Percentiles rank a stretch among this genome's conserved stretches.
Evolutionary conservation across 1,139 yeast genomes (phyloP).

Genomic region (Meyerozyma elateridarum): DNA sequence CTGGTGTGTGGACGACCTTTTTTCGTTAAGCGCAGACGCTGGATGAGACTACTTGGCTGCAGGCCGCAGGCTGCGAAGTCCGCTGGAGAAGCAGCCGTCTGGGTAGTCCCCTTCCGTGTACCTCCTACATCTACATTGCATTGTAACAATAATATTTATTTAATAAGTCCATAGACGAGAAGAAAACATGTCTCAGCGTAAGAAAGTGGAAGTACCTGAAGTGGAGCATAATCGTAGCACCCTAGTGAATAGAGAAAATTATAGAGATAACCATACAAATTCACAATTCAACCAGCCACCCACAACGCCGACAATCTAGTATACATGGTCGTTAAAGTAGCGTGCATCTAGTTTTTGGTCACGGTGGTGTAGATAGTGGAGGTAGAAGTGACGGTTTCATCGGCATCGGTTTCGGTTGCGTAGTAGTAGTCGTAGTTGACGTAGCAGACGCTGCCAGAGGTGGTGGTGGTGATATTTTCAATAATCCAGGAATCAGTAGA

Average conservation of each 20-base stretch:
- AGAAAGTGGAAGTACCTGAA: not conserved
- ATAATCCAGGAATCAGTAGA: constrained; percentile 38
- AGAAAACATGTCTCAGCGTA: constrained; percentile 2
- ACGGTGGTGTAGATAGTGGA: constrained; percentile 37
- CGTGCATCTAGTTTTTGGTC: constrained; percentile 18
- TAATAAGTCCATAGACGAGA: constrained; percentile 4
- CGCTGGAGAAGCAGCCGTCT: no score
- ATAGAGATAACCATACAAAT: no score
- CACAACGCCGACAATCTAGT: constrained; percentile 3
- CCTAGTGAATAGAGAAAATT: constrained; percentile 5
- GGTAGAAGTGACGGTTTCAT: constrained; percentile 33
- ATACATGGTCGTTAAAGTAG: not conserved
- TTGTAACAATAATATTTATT: not conserved
- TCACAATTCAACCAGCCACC: constrained; percentile 2
- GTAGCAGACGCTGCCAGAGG: constrained; percentile 33
- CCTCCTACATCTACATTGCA: no score
- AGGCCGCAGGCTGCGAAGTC: no score
- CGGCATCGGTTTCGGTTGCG: constrained; percentile 24
- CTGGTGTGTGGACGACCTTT: no score
- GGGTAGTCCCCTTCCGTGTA: no score
- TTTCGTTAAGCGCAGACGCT: no score
- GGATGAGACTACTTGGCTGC: no score
- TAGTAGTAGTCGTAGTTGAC: constrained; percentile 43
- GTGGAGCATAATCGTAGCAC: no score
- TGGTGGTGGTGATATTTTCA: constrained; percentile 31